A percentile compares a stretch with the other conserved stretches of the same genome.
These are phyloP conservation scores for Diversispora epigaea DNA, from an alignment of 192 early-diverging fungal species.

Conservation along the genomic window DNA sequence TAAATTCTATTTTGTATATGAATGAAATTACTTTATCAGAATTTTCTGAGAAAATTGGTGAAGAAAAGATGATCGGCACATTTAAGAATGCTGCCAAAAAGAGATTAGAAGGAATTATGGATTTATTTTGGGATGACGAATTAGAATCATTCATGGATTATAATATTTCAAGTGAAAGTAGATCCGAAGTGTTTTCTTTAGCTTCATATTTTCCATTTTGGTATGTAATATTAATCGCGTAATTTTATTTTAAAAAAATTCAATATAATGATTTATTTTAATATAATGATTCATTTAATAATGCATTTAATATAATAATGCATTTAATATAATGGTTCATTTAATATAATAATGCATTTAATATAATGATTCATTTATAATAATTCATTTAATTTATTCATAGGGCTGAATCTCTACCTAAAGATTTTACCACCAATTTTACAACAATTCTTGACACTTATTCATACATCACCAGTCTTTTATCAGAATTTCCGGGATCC, in stretches of 20 bases:
- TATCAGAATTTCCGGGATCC: slow-evolving; percentile 56
- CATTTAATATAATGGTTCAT: not conserved
- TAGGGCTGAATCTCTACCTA: slow-evolving; percentile 34
- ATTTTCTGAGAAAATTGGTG: slow-evolving; percentile 27
- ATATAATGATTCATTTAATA: not conserved
- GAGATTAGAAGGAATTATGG: slow-evolving; percentile 50
- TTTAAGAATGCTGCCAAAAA: slow-evolving; percentile 40
- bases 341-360: not conserved
- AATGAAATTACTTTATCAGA: slow-evolving; percentile 49
- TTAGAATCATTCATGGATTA: slow-evolving; percentile 57
- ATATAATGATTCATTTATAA: not conserved
- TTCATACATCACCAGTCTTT: slow-evolving; percentile 33
- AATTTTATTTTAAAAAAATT: not conserved
- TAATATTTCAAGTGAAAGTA: slow-evolving; percentile 42
- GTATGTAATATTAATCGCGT: slow-evolving; percentile 38
- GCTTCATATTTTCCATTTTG: slow-evolving; percentile 67
- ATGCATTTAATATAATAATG: not conserved
- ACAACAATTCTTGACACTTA: slow-evolving; percentile 44
- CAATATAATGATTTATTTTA: not conserved
- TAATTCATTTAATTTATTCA: not conserved
- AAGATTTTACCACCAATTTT: slow-evolving; percentile 32
- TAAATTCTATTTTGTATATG: slow-evolving; percentile 68
- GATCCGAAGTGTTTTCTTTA: slow-evolving; percentile 43
- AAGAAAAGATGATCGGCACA: slow-evolving; percentile 11
- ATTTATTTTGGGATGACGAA: slow-evolving; percentile 52